Evolutionary conservation across 2,329 filamentous ascomycete genomes (phyloP).

Genomic region (Gnomoniopsis sp.): DNA sequence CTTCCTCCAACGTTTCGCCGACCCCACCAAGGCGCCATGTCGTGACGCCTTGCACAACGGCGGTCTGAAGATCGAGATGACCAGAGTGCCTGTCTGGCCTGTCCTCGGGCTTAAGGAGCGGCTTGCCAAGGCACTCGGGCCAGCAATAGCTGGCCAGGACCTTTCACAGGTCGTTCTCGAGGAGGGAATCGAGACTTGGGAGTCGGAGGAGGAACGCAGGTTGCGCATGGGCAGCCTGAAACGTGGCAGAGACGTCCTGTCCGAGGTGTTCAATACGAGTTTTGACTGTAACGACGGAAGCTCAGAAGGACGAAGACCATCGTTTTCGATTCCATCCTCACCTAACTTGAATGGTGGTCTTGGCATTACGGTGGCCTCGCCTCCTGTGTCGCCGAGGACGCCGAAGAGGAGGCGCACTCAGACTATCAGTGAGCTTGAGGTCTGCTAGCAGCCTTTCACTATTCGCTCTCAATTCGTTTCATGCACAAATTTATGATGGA

Average conservation of each 20-base stretch:
- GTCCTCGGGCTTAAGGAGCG: conserved; percentile 53
- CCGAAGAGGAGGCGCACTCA: conserved; percentile 29
- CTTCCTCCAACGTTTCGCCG: conserved; percentile 48
- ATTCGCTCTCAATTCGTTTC: not conserved
- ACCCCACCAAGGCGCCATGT: conserved; percentile 38
- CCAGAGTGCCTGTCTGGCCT: conserved; percentile 51
- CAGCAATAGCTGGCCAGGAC: conserved; percentile 43
- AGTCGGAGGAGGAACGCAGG: conserved; percentile 30
- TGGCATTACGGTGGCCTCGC: conserved; percentile 17
- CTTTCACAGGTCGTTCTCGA: conserved; percentile 24
- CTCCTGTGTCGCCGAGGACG: conserved; percentile 27
- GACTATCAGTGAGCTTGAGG: conserved; percentile 23
- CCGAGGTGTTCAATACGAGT: conserved; percentile 37
- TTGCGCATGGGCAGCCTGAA: conserved; percentile 24
- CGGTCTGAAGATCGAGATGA: conserved; percentile 44
- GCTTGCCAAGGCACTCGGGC: conserved; percentile 49
- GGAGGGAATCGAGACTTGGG: conserved; percentile 43
- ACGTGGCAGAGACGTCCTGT: conserved; percentile 32
- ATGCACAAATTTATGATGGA: not conserved
- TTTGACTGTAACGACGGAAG: conserved; percentile 28
- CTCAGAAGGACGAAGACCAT: not conserved
- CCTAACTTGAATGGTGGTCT: not conserved
- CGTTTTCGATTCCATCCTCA: not conserved
- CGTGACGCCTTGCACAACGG: conserved; percentile 24
- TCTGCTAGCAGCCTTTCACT: conserved; percentile 23